Percentiles rank a stretch among this genome's conserved stretches.
These are phyloP conservation scores for Suillus alpinus DNA, from an alignment of 768 basidiomycete species.

Conservation along the genomic window DNA sequence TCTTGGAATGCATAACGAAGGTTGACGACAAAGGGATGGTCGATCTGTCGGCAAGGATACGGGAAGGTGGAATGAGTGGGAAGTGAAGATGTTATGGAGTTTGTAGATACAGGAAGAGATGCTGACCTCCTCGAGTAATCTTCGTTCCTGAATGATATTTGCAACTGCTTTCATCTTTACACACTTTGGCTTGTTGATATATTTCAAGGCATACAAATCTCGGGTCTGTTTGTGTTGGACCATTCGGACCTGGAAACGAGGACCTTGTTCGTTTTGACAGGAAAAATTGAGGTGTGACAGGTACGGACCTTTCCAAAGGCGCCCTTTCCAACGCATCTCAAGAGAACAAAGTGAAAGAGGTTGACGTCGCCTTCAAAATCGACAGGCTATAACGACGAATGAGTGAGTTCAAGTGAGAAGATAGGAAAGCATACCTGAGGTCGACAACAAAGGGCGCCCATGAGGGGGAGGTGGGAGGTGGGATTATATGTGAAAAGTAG, in stretches of 20 bases:
- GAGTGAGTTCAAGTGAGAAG: constrained; percentile 1
- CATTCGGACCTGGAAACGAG: constrained; percentile 77
- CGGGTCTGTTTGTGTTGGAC: constrained; percentile 99
- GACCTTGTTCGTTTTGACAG: constrained; percentile 12
- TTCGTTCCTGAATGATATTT: constrained; percentile 95
- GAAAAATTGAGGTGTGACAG: neutral
- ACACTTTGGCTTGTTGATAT: constrained; percentile 98
- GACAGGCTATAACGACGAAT: constrained; percentile 58
- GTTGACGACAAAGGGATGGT: constrained; percentile 94
- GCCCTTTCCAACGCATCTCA: constrained; percentile 97
- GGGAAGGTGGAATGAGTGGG: neutral
- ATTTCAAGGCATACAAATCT: constrained; percentile 95
- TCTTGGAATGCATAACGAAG: constrained; percentile 96
- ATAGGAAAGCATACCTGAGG: constrained; percentile 52
- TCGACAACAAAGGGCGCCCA: constrained; percentile 87
- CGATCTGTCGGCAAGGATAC: constrained; percentile 54
- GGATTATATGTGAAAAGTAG: neutral
- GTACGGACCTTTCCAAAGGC: constrained; percentile 91
- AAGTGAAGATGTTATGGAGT: neutral
- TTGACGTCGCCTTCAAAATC: constrained; percentile 96
- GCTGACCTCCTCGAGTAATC: constrained; percentile 89
- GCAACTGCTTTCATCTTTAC: constrained; percentile 98
- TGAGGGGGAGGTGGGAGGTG: neutral
- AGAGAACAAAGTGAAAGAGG: constrained; percentile 93
- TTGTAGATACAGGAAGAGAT: neutral